Conservation (phyloP, 1,139 yeast species). For the Yamadazyma diospyri region DNA sequence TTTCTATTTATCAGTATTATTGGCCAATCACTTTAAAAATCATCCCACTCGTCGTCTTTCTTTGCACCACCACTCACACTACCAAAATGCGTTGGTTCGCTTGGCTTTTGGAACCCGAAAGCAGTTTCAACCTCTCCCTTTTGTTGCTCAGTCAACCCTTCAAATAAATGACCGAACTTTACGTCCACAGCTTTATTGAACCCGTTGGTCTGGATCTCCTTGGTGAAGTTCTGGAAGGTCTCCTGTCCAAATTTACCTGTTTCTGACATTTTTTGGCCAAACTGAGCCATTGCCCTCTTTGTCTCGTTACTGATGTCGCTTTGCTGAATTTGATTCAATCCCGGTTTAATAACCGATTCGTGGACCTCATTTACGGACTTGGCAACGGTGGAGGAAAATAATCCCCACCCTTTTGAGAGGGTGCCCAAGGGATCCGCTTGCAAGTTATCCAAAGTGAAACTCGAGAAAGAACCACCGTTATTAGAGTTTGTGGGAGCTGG, state of each 20-base stretch:
- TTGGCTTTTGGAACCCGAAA: conserved; percentile 66
- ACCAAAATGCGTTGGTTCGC: conserved; percentile 51
- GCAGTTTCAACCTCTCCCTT: conserved; percentile 53
- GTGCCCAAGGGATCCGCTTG: conserved; percentile 90
- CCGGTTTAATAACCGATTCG: conserved; percentile 85
- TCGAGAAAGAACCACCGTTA: conserved; percentile 42
- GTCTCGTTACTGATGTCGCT: conserved; percentile 81
- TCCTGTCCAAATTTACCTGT: conserved; percentile 73
- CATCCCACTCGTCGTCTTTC: conserved; percentile 45
- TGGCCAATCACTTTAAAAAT: conserved; percentile 35
- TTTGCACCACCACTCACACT: conserved; percentile 46
- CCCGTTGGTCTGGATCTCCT: conserved; percentile 36
- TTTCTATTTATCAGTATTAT: not conserved
- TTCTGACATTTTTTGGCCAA: conserved; percentile 90
- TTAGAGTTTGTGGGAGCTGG: conserved; percentile 43
- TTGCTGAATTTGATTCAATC: conserved; percentile 75
- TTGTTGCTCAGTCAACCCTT: conserved; percentile 27
- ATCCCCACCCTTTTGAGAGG: conserved; percentile 88
- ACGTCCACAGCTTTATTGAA: conserved; percentile 40
- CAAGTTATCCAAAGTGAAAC: conserved; percentile 68
- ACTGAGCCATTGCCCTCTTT: conserved; percentile 87
- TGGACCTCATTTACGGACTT: conserved; percentile 84
- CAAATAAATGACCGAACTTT: conserved; percentile 53
- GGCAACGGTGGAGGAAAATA: conserved; percentile 78
- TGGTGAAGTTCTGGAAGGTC: conserved; percentile 62